phyloP scores from a whole-genome alignment of 2,329 filamentous ascomycete genomes.

The Aspergillus oerlinghausenensis region DNA sequence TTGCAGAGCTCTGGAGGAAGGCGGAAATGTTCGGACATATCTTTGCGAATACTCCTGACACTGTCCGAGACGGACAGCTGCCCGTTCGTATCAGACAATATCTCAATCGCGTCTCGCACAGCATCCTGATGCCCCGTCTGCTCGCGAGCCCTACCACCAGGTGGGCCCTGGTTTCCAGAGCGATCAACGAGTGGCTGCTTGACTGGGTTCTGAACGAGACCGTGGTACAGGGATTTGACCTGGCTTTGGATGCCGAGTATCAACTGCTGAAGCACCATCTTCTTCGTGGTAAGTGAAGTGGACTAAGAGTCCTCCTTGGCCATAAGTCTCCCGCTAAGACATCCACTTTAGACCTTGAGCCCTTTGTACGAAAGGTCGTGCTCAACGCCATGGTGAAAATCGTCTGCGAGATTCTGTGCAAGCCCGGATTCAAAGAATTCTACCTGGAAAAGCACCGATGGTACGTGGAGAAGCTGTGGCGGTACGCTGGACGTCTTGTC shows the following conservation, averaged over 20 bases:
- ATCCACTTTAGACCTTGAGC: conserved; percentile 12
- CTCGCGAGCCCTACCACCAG: conserved; percentile 19
- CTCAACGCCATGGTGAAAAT: conserved; percentile 17
- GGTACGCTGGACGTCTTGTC: conserved; percentile 20
- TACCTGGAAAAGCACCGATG: conserved; percentile 13
- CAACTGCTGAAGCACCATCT: conserved; percentile 13
- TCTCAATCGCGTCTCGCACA: conserved; percentile 15
- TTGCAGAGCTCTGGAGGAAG: conserved; percentile 10
- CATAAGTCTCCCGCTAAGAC: background rate
- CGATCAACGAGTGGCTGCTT: conserved; percentile 25
- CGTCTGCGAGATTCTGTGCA: conserved; percentile 14
- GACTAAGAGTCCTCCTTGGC: background rate
- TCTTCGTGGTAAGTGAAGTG: conserved; percentile 15
- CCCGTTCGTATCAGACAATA: conserved; percentile 14
- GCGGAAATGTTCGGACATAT: conserved; percentile 13
- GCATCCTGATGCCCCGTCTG: conserved; percentile 14
- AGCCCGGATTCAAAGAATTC: conserved; percentile 22
- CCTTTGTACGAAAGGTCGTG: conserved; percentile 16
- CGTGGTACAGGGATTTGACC: conserved; percentile 23
- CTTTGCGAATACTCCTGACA: conserved; percentile 13
- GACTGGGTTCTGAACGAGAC: conserved; percentile 19
- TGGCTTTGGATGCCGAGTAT: conserved; percentile 18
- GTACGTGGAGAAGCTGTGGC: conserved; percentile 18
- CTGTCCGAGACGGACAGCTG: conserved; percentile 13
- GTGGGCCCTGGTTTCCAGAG: conserved; percentile 21